Conservation (phyloP, 805 yeast genomes). For the Kockiozyma suomiensis region DNA sequence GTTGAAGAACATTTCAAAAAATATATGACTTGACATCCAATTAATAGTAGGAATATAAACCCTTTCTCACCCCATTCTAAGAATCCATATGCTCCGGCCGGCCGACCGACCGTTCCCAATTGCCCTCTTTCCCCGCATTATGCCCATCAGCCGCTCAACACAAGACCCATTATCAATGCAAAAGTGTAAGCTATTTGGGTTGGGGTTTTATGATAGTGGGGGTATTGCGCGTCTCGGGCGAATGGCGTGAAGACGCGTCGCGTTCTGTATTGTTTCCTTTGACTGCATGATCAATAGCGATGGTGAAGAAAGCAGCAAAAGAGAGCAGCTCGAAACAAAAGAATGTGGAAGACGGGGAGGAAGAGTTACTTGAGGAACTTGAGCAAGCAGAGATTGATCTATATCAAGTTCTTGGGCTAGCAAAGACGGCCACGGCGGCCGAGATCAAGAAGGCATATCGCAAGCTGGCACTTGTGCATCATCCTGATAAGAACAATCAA, state of each 20-base stretch:
- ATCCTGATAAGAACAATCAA: constrained; percentile 62
- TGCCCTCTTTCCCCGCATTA: background rate
- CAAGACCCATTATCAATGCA: too few species aligned
- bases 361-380: background rate
- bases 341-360: background rate
- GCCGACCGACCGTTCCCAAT: background rate
- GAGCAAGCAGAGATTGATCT: constrained; percentile 57
- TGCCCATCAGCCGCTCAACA: background rate
- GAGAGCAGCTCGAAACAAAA: too few species aligned
- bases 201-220: background rate
- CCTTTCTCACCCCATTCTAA: too few species aligned
- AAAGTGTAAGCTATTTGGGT: background rate
- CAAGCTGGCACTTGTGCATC: constrained; percentile 61
- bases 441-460: constrained; percentile 71
- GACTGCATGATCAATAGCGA: background rate
- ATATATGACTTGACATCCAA: too few species aligned
- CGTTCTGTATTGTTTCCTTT: background rate
- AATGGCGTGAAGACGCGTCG: background rate
- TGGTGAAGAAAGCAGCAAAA: background rate
- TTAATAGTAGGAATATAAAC: too few species aligned
- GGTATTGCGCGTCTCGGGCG: background rate
- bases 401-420: constrained; percentile 55
- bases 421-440: constrained; percentile 45
- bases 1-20: too few species aligned
- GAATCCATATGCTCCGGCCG: too few species aligned